These are phyloP conservation scores for Ophiostoma sp. DNA, from an alignment of 2,329 filamentous ascomycete genomes.

Conservation along the genomic window DNA sequence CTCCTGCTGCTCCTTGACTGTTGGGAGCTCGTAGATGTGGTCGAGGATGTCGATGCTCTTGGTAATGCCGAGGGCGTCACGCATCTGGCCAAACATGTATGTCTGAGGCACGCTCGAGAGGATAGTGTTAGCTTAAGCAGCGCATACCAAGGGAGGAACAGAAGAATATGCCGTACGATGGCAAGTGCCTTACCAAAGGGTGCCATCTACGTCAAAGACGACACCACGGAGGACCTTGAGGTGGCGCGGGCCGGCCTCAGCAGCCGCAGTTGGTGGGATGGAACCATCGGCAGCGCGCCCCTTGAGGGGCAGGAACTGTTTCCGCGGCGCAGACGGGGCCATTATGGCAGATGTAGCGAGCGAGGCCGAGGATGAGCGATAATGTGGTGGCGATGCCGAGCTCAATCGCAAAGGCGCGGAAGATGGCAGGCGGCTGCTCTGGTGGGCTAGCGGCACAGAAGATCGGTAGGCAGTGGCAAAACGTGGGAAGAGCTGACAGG, in stretches of 20 bases:
- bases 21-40: constrained; percentile 72
- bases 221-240: constrained; percentile 48
- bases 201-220: constrained; percentile 94
- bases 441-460: not conserved
- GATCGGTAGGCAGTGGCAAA: not conserved
- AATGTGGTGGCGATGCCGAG: not conserved
- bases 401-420: not conserved
- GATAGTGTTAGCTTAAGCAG: not conserved
- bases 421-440: not conserved
- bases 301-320: constrained; percentile 54
- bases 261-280: constrained; percentile 1
- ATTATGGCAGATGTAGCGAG: not conserved
- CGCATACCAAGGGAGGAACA: not conserved
- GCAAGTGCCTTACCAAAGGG: constrained; percentile 60
- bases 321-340: constrained; percentile 29
- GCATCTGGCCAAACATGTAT: constrained; percentile 94
- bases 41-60: constrained; percentile 77
- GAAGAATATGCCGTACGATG: not conserved
- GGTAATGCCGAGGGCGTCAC: constrained; percentile 63
- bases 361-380: constrained; percentile 1
- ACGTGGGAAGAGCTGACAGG: not conserved
- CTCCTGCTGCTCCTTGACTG: constrained; percentile 47
- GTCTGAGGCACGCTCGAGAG: constrained; percentile 71
- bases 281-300: constrained; percentile 31
- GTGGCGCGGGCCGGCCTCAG: constrained; percentile 5